A percentile compares a stretch with the other conserved stretches of the same genome.
phyloP scores from a whole-genome alignment of 768 basidiomycete genomes.

The Amanita thiersii region DNA sequence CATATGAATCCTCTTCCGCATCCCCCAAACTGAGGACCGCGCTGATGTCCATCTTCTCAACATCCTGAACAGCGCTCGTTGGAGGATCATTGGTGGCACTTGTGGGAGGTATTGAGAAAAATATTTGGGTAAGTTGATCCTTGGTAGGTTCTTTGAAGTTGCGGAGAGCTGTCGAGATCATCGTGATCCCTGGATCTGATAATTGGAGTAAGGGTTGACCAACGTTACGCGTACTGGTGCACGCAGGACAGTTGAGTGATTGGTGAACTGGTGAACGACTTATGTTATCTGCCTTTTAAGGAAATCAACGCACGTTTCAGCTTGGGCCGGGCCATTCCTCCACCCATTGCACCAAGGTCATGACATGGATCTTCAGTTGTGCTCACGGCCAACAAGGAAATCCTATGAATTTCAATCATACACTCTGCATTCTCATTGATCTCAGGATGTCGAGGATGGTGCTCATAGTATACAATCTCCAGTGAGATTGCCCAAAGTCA shows the following conservation, averaged over 20 bases:
- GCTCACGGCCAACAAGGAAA: too few relatives aligned
- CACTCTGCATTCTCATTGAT: too few relatives aligned
- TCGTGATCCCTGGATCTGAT: constrained; percentile 44
- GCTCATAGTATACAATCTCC: too few relatives aligned
- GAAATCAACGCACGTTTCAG: too few relatives aligned
- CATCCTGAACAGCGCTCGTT: constrained; percentile 26
- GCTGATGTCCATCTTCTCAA: constrained; percentile 79
- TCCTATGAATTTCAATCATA: too few relatives aligned
- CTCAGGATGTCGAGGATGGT: too few relatives aligned
- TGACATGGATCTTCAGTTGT: too few relatives aligned
- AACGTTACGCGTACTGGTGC: not conserved
- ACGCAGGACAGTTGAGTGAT: not conserved
- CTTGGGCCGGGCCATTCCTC: too few relatives aligned
- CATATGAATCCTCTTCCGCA: constrained; percentile 88
- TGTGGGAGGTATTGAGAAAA: constrained; percentile 73
- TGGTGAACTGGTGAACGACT: not conserved
- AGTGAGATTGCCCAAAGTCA: too few relatives aligned
- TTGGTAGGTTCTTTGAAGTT: constrained; percentile 90
- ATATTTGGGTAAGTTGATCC: constrained; percentile 76
- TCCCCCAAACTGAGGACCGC: constrained; percentile 79
- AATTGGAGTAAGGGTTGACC: not conserved
- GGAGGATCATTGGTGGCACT: constrained; percentile 17
- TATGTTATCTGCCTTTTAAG: not conserved
- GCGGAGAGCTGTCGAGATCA: constrained; percentile 81
- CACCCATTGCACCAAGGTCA: too few relatives aligned